These are phyloP conservation scores for Metarhizium humberi DNA, from an alignment of 2,329 filamentous ascomycete genomes.

Conservation along the genomic window DNA sequence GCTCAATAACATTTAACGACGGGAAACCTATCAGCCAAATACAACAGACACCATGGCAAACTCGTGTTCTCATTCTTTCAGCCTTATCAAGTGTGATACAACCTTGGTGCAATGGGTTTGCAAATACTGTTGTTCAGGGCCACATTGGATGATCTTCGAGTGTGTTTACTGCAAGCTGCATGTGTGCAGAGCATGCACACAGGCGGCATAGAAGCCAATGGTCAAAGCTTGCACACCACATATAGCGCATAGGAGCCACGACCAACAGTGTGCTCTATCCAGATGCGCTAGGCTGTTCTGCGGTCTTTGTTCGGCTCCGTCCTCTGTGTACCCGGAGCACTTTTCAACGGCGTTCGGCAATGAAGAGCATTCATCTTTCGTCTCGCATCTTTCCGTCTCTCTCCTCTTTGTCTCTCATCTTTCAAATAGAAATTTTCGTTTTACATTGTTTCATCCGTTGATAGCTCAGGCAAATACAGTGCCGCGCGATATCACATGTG, in stretches of 20 bases:
- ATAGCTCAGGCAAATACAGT: background rate
- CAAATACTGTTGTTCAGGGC: conserved; percentile 53
- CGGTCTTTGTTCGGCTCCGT: background rate
- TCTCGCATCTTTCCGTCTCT: background rate
- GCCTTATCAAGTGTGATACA: conserved; percentile 58
- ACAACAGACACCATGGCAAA: conserved; percentile 32
- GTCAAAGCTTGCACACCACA: background rate
- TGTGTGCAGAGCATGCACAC: conserved; percentile 50
- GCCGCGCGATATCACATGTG: background rate
- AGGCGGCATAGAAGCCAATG: conserved; percentile 18
- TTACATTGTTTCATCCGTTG: background rate
- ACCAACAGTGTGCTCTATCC: background rate
- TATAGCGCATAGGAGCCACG: background rate
- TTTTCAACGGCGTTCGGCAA: background rate
- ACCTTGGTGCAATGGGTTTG: conserved; percentile 58
- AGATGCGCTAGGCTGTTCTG: background rate
- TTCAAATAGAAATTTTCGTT: background rate
- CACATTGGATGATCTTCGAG: conserved; percentile 60
- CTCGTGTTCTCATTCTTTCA: conserved; percentile 53
- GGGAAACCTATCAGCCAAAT: background rate
- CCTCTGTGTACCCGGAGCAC: background rate
- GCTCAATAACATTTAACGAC: background rate
- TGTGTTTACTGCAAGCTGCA: conserved; percentile 61
- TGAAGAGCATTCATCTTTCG: background rate
- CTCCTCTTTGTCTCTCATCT: background rate